Conservation (phyloP, 169 alveolate species). For the Plasmodium ovale region DNA sequence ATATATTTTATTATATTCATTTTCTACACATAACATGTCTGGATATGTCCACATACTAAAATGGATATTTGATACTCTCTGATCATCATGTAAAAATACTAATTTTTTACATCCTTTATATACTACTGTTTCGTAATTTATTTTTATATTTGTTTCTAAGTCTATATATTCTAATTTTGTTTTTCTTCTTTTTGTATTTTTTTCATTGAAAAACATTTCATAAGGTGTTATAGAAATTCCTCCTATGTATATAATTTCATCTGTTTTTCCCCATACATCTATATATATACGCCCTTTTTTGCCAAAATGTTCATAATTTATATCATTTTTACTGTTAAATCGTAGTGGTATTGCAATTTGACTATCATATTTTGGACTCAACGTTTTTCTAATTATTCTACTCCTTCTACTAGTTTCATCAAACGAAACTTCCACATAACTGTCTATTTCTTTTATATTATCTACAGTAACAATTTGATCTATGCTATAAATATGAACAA, state of each 20-base stretch:
- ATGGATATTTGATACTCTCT: slow-evolving; percentile 48
- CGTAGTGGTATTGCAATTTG: slow-evolving; percentile 79
- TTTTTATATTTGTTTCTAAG: slow-evolving; percentile 67
- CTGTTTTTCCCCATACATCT: slow-evolving; percentile 85
- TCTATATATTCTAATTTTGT: slow-evolving; percentile 62
- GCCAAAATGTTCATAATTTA: slow-evolving; percentile 60
- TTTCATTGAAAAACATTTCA: slow-evolving; percentile 82
- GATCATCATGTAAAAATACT: slow-evolving; percentile 48
- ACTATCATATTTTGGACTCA: slow-evolving; percentile 81
- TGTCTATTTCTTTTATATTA: slow-evolving; percentile 76
- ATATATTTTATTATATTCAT: neutral
- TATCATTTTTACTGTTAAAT: slow-evolving; percentile 63
- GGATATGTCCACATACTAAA: slow-evolving; percentile 73
- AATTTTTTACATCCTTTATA: slow-evolving; percentile 68
- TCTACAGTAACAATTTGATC: slow-evolving; percentile 81
- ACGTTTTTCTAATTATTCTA: slow-evolving; percentile 71
- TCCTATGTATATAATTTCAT: slow-evolving; percentile 79
- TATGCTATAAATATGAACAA: slow-evolving; percentile 77
- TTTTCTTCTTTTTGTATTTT: slow-evolving; percentile 63
- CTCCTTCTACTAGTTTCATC: slow-evolving; percentile 80
- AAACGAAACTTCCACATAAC: slow-evolving; percentile 82
- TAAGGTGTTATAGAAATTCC: slow-evolving; percentile 75
- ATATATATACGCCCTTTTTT: slow-evolving; percentile 78
- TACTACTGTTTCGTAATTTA: slow-evolving; percentile 50
- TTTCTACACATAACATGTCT: slow-evolving; percentile 19